Percentiles rank a stretch among this genome's conserved stretches.
Evolutionary conservation across 2,329 filamentous ascomycete genomes (phyloP).

Genomic region (Botrytis squamosa): DNA sequence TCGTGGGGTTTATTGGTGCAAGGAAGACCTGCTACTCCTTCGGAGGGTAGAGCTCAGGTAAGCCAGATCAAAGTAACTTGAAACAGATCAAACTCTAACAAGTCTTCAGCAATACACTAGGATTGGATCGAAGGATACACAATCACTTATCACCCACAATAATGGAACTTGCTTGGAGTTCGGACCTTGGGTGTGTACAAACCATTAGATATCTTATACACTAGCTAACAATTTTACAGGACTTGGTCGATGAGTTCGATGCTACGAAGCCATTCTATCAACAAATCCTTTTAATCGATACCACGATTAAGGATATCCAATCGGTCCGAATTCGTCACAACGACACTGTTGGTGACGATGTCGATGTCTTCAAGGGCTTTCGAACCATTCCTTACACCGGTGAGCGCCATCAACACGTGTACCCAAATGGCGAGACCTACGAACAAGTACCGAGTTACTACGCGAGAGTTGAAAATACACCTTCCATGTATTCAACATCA

Average conservation of each 20-base stretch:
- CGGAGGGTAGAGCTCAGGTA: constrained; percentile 35
- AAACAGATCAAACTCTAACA: not conserved
- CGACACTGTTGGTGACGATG: constrained; percentile 8
- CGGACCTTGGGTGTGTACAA: constrained; percentile 25
- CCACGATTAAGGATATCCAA: constrained; percentile 27
- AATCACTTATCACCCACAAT: constrained; percentile 11
- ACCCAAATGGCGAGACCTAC: not conserved
- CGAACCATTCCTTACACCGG: constrained; percentile 13
- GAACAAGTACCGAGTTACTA: constrained; percentile 11
- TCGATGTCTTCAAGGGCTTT: constrained; percentile 15
- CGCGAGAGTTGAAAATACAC: constrained; percentile 6
- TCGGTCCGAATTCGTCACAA: constrained; percentile 23
- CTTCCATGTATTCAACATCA: not conserved
- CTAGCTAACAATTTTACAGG: constrained; percentile 25
- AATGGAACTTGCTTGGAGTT: constrained; percentile 22
- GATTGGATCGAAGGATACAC: constrained; percentile 10
- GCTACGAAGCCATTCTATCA: constrained; percentile 25
- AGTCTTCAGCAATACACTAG: constrained; percentile 11
- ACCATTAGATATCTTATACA: not conserved
- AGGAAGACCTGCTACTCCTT: constrained; percentile 33
- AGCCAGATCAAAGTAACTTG: not conserved
- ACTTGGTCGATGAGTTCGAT: constrained; percentile 29
- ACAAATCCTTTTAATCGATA: constrained; percentile 30
- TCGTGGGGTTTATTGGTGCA: constrained; percentile 33
- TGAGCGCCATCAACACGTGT: not conserved